Evolutionary conservation across 495 filamentous ascomycete species (phyloP).

Genomic region (Penicillium bialowiezense): DNA sequence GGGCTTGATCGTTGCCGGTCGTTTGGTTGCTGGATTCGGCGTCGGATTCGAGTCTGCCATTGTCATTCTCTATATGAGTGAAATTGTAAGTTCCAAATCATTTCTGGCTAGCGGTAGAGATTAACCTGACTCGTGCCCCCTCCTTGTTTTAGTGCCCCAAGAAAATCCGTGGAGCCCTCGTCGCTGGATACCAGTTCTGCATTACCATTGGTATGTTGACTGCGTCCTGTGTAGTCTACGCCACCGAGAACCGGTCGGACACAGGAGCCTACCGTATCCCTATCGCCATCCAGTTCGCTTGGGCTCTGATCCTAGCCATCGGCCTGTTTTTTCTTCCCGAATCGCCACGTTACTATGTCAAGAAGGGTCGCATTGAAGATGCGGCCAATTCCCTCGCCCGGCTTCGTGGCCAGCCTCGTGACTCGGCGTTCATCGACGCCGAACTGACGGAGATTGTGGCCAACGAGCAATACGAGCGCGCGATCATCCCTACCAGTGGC

Average conservation of each 20-base stretch:
- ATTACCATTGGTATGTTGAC: conserved; percentile 70
- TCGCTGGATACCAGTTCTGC: conserved; percentile 66
- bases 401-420: conserved; percentile 41
- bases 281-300: conserved; percentile 64
- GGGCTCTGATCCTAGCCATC: conserved; percentile 58
- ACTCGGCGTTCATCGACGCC: conserved; percentile 60
- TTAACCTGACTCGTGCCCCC: no score
- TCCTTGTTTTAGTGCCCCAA: conserved; percentile 34
- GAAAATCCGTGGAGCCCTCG: conserved; percentile 62
- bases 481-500: conserved; percentile 42
- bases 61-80: conserved; percentile 66
- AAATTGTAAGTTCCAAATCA: conserved; percentile 56
- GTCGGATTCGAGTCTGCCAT: conserved; percentile 69
- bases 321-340: conserved; percentile 77
- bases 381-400: conserved; percentile 36
- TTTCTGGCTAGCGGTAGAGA: conserved; percentile 55
- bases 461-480: conserved; percentile 73
- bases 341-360: conserved; percentile 61
- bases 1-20: conserved; percentile 58
- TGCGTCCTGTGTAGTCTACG: conserved; percentile 68
- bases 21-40: conserved; percentile 65
- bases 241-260: conserved; percentile 52
- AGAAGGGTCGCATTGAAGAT: conserved; percentile 40
- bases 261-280: conserved; percentile 56
- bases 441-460: conserved; percentile 72